phyloP scores from a whole-genome alignment of 768 basidiomycete genomes.

The Suillus brevipes region DNA sequence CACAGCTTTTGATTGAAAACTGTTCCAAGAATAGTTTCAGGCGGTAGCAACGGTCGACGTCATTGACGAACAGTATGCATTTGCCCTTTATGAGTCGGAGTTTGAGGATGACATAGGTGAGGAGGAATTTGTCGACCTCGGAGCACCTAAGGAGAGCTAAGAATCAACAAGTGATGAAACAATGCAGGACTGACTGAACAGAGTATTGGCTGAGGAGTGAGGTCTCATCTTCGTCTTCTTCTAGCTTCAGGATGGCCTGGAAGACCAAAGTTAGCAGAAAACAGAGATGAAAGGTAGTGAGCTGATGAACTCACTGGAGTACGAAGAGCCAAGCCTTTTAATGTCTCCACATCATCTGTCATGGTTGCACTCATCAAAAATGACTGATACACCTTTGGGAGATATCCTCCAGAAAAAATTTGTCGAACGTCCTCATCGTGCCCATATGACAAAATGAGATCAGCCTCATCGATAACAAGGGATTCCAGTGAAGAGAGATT shows the following conservation, averaged over 20 bases:
- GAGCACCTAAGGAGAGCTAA: slow-evolving; percentile 56
- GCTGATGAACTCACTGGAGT: slow-evolving; percentile 66
- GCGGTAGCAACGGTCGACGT: slow-evolving; percentile 91
- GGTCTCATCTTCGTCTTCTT: slow-evolving; percentile 84
- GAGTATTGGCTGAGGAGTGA: slow-evolving; percentile 83
- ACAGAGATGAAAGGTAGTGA: neutral
- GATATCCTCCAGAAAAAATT: slow-evolving; percentile 64
- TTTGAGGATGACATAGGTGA: slow-evolving; percentile 95
- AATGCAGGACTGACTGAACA: slow-evolving; percentile 53
- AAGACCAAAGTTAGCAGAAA: neutral
- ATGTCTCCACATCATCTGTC: slow-evolving; percentile 90
- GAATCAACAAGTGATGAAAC: slow-evolving; percentile 3
- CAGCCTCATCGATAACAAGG: slow-evolving; percentile 96
- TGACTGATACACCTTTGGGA: slow-evolving; percentile 83
- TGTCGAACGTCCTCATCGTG: slow-evolving; percentile 87
- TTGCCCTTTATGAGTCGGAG: slow-evolving; percentile 95
- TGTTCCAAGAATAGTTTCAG: slow-evolving; percentile 98
- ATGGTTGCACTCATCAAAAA: slow-evolving; percentile 98
- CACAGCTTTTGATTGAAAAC: slow-evolving; percentile 94
- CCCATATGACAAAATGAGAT: slow-evolving; percentile 94
- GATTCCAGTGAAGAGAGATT: slow-evolving; percentile 69
- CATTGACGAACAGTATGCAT: slow-evolving; percentile 95
- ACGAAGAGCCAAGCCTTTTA: slow-evolving; percentile 85
- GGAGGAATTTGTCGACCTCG: slow-evolving; percentile 96
- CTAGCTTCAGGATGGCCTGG: slow-evolving; percentile 82